phyloP scores from a whole-genome alignment of 371 early-diverging fungal genomes.

The Apophysomyces trapeziformis region DNA sequence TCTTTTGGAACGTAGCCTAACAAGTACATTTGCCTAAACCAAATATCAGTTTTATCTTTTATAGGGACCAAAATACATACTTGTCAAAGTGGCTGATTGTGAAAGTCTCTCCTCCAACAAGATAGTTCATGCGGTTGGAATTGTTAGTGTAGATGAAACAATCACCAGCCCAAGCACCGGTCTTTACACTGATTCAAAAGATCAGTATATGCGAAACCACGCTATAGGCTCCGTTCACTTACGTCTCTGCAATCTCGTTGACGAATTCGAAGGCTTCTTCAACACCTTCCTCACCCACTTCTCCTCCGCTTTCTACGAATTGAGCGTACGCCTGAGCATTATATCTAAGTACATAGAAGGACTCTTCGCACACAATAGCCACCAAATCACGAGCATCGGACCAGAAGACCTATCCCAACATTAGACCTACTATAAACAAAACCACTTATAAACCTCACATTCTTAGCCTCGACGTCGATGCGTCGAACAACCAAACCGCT shows the following conservation, averaged over 20 bases:
- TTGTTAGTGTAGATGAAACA: slow-evolving; percentile 96
- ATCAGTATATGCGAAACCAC: neutral
- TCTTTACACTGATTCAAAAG: slow-evolving; percentile 65
- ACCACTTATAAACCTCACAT: slow-evolving; percentile 45
- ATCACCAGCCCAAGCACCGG: slow-evolving; percentile 97
- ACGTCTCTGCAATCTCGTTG: slow-evolving; percentile 87
- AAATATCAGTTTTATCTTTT: neutral
- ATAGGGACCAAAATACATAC: slow-evolving; percentile 31
- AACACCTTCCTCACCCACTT: slow-evolving; percentile 90
- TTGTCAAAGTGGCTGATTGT: slow-evolving; percentile 95
- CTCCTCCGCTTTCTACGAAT: slow-evolving; percentile 74
- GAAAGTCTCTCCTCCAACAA: slow-evolving; percentile 91
- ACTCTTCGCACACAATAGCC: slow-evolving; percentile 90
- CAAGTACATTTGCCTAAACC: slow-evolving; percentile 76
- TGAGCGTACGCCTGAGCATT: slow-evolving; percentile 84
- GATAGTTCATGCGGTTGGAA: slow-evolving; percentile 90
- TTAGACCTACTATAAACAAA: neutral
- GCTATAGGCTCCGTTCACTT: slow-evolving; percentile 6
- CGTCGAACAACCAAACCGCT: slow-evolving; percentile 89
- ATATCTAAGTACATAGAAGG: slow-evolving; percentile 91
- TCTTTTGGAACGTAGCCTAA: slow-evolving; percentile 94
- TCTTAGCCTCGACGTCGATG: slow-evolving; percentile 90
- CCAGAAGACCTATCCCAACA: slow-evolving; percentile 73
- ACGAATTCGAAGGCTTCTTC: slow-evolving; percentile 96
- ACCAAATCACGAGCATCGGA: slow-evolving; percentile 92